phyloP scores from a whole-genome alignment of 768 basidiomycete species.

The Termitomyces bulborhizus region DNA sequence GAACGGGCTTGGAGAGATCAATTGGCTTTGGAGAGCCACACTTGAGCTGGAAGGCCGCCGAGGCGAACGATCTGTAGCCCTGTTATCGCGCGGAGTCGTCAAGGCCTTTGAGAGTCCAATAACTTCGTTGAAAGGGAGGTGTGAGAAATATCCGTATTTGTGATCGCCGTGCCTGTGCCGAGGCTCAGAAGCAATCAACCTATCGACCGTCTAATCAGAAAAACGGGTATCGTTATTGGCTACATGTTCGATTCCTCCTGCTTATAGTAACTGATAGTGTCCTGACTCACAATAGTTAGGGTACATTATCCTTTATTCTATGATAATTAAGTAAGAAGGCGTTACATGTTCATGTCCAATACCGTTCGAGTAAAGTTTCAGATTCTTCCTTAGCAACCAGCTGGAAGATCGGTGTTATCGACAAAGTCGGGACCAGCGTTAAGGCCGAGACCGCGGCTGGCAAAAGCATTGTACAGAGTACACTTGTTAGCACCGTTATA shows the following conservation, averaged over 20 bases:
- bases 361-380: not conserved
- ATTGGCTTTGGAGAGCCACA: slow-evolving; percentile 4
- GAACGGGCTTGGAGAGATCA: not conserved
- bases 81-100: not conserved
- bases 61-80: not conserved
- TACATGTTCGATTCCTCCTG: not conserved
- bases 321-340: not conserved
- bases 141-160: slow-evolving; percentile 3
- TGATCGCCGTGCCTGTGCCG: not conserved
- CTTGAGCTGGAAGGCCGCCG: slow-evolving; percentile 3
- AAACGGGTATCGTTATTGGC: not conserved
- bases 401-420: slow-evolving; percentile 24
- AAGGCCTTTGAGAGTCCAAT: not conserved
- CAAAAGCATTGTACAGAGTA: slow-evolving; percentile 39
- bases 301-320: not conserved
- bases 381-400: slow-evolving; percentile 16
- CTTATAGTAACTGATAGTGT: not conserved
- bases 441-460: slow-evolving; percentile 43
- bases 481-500: slow-evolving; percentile 40
- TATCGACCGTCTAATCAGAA: not conserved
- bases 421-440: slow-evolving; percentile 20
- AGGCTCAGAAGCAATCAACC: not conserved
- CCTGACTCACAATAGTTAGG: not conserved
- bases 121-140: slow-evolving; percentile 1
- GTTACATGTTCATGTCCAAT: not conserved